A percentile compares a stretch with the other conserved stretches of the same genome.
Conservation (phyloP, 2,329 filamentous ascomycete species). For the Mollisiaceae sp. region DNA sequence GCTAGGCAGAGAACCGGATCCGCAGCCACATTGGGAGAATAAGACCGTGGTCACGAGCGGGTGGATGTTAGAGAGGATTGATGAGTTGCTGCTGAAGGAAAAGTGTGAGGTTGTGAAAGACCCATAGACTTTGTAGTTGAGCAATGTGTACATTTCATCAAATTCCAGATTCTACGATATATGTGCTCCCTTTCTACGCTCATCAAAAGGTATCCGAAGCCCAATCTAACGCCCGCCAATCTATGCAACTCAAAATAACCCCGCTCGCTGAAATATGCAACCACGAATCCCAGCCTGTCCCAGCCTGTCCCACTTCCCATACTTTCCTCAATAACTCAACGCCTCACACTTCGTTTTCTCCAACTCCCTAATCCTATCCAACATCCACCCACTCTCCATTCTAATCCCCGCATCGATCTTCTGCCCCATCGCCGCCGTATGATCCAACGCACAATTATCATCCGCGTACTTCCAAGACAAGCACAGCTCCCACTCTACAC, state of each 20-base stretch:
- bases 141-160: too few species aligned
- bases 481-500: slow-evolving; percentile 25
- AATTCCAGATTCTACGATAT: too few species aligned
- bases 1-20: not conserved
- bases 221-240: too few species aligned
- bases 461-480: slow-evolving; percentile 28
- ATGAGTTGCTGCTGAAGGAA: not conserved
- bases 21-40: not conserved
- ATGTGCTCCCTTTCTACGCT: too few species aligned
- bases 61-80: slow-evolving; percentile 16
- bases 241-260: too few species aligned
- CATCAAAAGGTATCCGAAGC: too few species aligned
- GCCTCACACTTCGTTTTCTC: slow-evolving; percentile 3
- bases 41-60: slow-evolving; percentile 8
- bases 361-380: slow-evolving; percentile 24
- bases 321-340: not conserved
- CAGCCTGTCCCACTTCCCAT: too few species aligned
- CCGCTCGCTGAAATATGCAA: too few species aligned
- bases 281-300: too few species aligned
- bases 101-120: slow-evolving; percentile 7
- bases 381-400: slow-evolving; percentile 31
- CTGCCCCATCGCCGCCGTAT: slow-evolving; percentile 23
- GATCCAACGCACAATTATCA: slow-evolving; percentile 23
- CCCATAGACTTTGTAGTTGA: not conserved
- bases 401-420: slow-evolving; percentile 21